Conservation (phyloP, 1,284 basidiomycete genomes). For the Microbotryomycetes sp. region DNA sequence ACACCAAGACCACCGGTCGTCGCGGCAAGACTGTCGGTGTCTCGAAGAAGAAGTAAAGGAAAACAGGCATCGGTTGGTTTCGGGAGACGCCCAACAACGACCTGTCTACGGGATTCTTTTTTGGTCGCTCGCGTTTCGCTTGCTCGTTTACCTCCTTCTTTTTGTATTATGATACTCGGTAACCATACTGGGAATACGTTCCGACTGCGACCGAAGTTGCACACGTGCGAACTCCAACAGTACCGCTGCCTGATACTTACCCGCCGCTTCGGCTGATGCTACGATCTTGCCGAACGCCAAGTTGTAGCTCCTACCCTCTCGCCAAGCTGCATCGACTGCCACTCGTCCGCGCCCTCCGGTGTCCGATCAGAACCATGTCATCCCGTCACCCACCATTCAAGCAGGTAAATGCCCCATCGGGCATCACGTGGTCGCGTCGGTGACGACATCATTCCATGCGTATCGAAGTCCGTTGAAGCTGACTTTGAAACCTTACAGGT, state of each 20-base stretch:
- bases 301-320: not conserved
- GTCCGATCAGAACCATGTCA: slow-evolving; percentile 1
- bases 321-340: no score
- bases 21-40: slow-evolving; percentile 78
- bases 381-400: slow-evolving; percentile 28
- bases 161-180: no score
- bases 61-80: not conserved
- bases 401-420: slow-evolving; percentile 10
- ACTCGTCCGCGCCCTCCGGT: no score
- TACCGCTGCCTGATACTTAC: no score
- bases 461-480: no score
- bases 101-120: no score
- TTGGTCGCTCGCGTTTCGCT: no score
- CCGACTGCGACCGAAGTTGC: no score
- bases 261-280: not conserved
- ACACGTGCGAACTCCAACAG: no score
- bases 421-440: not conserved
- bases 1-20: slow-evolving; percentile 96
- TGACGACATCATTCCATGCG: not conserved
- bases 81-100: no score
- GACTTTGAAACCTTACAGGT: slow-evolving; percentile 10
- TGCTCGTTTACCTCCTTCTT: no score
- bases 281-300: not conserved
- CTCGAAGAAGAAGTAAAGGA: slow-evolving; percentile 60
- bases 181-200: no score